These are phyloP conservation scores for Rosa hybrid DNA, from an alignment of 331 rosid genomes.

Conservation along the genomic window DNA sequence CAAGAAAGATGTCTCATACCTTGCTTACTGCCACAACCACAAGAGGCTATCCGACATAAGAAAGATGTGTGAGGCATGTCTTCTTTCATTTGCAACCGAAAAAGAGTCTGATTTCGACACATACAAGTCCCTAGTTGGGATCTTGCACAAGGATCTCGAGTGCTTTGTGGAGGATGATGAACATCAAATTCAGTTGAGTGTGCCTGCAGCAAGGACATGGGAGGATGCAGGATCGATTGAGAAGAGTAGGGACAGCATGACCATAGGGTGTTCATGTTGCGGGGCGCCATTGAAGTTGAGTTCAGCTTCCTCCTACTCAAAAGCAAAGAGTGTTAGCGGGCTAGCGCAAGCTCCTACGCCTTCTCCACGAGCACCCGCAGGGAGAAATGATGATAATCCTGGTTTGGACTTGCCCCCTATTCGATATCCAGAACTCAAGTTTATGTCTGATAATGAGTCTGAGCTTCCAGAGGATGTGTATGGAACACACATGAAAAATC, in stretches of 20 bases:
- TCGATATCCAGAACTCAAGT: conserved; percentile 49
- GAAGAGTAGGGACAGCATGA: conserved; percentile 30
- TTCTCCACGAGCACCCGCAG: conserved; percentile 52
- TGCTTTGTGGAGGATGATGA: conserved; percentile 63
- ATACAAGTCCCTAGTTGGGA: conserved; percentile 77
- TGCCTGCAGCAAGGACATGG: conserved; percentile 33
- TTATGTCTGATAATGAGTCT: conserved; percentile 37
- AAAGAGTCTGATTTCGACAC: conserved; percentile 66
- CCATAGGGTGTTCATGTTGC: conserved; percentile 62
- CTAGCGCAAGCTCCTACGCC: conserved; percentile 57
- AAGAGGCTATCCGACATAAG: conserved; percentile 68
- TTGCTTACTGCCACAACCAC: conserved; percentile 83
- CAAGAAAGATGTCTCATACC: conserved; percentile 66
- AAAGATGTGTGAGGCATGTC: conserved; percentile 78
- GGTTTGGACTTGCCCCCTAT: conserved; percentile 45
- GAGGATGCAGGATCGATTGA: conserved; percentile 45
- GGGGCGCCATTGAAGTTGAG: conserved; percentile 58
- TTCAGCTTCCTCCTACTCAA: conserved; percentile 22
- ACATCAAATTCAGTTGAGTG: conserved; percentile 50
- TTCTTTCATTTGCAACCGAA: conserved; percentile 77
- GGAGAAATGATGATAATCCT: conserved; percentile 31
- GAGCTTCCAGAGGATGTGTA: conserved; percentile 50
- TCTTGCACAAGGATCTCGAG: conserved; percentile 80
- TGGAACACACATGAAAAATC: conserved; percentile 27
- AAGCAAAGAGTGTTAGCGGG: conserved; percentile 25